Base-by-base conservation (phyloP, 371 early-diverging fungal genomes). In the Apophysomyces trapeziformis region DNA sequence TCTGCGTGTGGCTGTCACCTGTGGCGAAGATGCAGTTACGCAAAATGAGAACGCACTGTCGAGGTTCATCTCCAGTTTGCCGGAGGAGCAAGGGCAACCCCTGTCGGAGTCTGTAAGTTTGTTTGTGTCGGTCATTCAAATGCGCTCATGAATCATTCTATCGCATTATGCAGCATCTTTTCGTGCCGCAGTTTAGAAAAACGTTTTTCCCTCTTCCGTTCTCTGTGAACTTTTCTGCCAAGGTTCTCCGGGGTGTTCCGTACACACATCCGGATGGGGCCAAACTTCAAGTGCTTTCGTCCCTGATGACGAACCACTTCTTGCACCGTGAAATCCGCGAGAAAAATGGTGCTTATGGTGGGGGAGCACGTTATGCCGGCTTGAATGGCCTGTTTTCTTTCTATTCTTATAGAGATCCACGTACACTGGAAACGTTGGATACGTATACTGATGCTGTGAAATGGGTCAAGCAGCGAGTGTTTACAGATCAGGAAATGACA, bases 261-360 rank as follows among this genome's bases (percentile, higher is more conserved):
- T 96, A 93, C 68, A 89, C 87, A 43, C 93, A 95, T 67, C 72
- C 79, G 0, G 97, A 96, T 73, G 88, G 92, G 12, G 86, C 93
- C 35, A 85, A 86, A 63, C 85, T 95, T 38, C 92, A 91, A 65
- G 80, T 95, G 5, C 74, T 96, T 5, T 89, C 93, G 0, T 91
- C 92, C 5, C 76, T 97, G 13, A 82, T 96, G 84, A 92, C 95
- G 7, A 85, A 86, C 68, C 85, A 93, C 63, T 96, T 85, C 77
- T 78, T 97, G 32, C 98, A 98, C 75, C 90, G 92, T 32, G 96
- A 97, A 77, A 92, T 98, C 47, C 91, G 98, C 68, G 98, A 98
- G 74, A 95, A 93, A 86, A 94, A 94, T 67, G 98, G 98, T 38
- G 98, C 98, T 7, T 98, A 98, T 76, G 97, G 97, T 14, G 97